Evolutionary conservation across 2,329 filamentous ascomycete genomes (phyloP).

Genomic region (Erysiphe pulchra): DNA sequence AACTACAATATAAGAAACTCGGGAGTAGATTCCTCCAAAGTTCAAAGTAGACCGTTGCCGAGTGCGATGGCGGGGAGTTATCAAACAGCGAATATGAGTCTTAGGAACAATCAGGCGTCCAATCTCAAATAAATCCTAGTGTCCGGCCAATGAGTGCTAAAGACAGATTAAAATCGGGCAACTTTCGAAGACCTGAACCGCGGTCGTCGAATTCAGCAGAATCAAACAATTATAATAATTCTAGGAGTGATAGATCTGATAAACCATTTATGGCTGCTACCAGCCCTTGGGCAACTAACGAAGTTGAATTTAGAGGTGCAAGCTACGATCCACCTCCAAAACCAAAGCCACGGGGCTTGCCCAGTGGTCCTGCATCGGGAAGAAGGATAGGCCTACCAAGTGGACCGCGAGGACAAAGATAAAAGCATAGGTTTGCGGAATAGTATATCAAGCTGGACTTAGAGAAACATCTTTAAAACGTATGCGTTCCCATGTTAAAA

Average conservation of each 20-base stretch:
- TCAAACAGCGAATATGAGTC: slow-evolving; percentile 22
- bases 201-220: slow-evolving; percentile 1
- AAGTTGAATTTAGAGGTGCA: slow-evolving; percentile 16
- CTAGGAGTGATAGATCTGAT: slow-evolving; percentile 8
- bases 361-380: slow-evolving; percentile 17
- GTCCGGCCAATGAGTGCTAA: slow-evolving; percentile 27
- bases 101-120: slow-evolving; percentile 13
- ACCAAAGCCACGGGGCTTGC: slow-evolving; percentile 18
- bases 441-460: no score
- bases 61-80: slow-evolving; percentile 53
- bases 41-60: slow-evolving; percentile 34
- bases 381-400: slow-evolving; percentile 7
- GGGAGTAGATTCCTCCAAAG: slow-evolving; percentile 1
- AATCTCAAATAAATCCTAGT: slow-evolving; percentile 3
- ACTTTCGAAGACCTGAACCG: slow-evolving; percentile 5
- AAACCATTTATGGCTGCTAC: slow-evolving; percentile 21
- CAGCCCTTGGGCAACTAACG: slow-evolving; percentile 21
- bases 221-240: slow-evolving; percentile 3
- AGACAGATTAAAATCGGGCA: slow-evolving; percentile 41
- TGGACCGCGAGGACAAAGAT: slow-evolving; percentile 9
- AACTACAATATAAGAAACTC: slow-evolving; percentile 9
- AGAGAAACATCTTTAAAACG: no score
- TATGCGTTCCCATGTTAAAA: no score
- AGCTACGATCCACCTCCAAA: slow-evolving; percentile 15
- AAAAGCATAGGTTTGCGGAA: not conserved